Evolutionary conservation across 2,329 filamentous ascomycete species (phyloP), one percentile per base, ranked within the genome.

Genomic region (Penicillium sp.): DNA sequence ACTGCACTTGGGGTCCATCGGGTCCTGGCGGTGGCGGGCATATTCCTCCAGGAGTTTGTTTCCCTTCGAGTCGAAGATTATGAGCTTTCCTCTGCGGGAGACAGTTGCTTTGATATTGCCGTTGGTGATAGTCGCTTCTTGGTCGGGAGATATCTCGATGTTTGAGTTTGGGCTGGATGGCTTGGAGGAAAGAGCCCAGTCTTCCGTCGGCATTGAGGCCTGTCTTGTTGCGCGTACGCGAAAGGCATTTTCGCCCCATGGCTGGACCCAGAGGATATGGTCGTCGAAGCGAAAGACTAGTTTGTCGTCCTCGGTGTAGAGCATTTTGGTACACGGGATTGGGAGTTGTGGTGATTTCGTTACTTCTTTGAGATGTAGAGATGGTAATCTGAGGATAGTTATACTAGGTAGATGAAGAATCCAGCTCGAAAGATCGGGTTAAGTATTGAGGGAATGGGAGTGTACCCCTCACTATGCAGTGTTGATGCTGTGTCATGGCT

Each of bases 1-100:
- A 58, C 81, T 84, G 68, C 80, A 82, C 65, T 84, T 84, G 0
- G 83, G 81, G 58, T 86, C 83, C 5, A 66, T 64, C 2, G 78
- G 71, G 56, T 86, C 81, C 29, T 66, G 63, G 7, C 81, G 75
- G 56, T 79, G 73, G 18, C 82, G 77, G 29, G 74, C 70, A 62
- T 79, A 84, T 58, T 84, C 82, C 55, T 84, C 81, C 0, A 84
- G 69, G 1, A 84, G 61, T 10, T 74, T 62, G 26, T 72, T 73
- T 34, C 75, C 76, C 1, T 65, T 70, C 2, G 65, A 57, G 57
- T 81, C 74, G 59, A 69, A 72, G 50, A 84, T 73, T 32, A 71
- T 78, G 35, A 84, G 63, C 62, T 83, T 83, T 32, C 81, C 81
- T 26, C 73, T 68, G 10, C 71, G 65, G 2, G 78, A 77, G 30